Percentiles rank a stretch among this genome's conserved stretches.
Conservation (phyloP, 495 filamentous ascomycete genomes). For the Pseudoneurospora amorphoporcata region DNA sequence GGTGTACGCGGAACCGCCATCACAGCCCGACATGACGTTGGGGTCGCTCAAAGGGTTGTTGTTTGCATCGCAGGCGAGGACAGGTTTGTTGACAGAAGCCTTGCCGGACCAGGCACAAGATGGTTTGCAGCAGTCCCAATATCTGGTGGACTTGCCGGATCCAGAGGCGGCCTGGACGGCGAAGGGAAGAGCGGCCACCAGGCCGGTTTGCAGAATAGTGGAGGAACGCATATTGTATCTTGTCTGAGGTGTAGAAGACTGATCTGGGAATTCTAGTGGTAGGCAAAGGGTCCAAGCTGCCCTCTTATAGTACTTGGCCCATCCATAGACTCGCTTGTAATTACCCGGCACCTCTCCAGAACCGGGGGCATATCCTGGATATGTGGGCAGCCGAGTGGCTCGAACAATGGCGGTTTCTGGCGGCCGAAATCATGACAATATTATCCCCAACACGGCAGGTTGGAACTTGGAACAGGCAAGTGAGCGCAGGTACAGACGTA, state of each 20-base stretch:
- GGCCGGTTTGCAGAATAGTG: constrained; percentile 8
- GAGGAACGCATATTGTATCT: constrained; percentile 15
- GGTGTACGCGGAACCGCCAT: constrained; percentile 40
- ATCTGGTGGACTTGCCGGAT: constrained; percentile 22
- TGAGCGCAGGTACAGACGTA: not conserved
- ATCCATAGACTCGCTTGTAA: not conserved
- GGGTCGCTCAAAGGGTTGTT: constrained; percentile 31
- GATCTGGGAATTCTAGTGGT: not conserved
- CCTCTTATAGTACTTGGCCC: not conserved
- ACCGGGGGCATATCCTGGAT: not conserved
- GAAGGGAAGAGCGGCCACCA: constrained; percentile 16
- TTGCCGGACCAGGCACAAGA: constrained; percentile 48
- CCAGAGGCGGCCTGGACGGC: constrained; percentile 12
- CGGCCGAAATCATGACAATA: not conserved
- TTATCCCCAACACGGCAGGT: not conserved
- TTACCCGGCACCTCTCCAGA: not conserved
- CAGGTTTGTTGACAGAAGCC: constrained; percentile 36
- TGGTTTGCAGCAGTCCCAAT: constrained; percentile 56
- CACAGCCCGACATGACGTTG: constrained; percentile 21
- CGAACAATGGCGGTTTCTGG: not conserved
- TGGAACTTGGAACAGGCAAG: not conserved
- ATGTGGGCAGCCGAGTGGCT: not conserved
- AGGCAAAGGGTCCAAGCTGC: not conserved
- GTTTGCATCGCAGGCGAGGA: constrained; percentile 40
- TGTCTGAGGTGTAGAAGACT: not conserved